phyloP scores from a whole-genome alignment of 495 filamentous ascomycete genomes.

The Astrothelium subdiscretum region DNA sequence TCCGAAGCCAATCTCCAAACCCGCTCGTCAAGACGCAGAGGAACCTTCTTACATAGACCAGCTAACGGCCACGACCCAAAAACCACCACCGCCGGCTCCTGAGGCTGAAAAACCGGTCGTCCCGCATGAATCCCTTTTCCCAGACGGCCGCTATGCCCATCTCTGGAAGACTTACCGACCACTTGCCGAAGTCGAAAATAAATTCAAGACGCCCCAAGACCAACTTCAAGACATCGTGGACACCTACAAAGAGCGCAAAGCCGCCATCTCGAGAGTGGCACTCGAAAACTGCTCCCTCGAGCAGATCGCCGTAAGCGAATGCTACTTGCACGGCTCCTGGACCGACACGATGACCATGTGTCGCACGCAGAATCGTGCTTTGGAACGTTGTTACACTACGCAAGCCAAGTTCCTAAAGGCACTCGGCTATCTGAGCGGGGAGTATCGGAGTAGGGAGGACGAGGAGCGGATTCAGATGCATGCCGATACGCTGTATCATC shows the following conservation, averaged over 20 bases:
- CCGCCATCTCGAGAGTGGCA: slow-evolving; percentile 65
- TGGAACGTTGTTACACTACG: slow-evolving; percentile 71
- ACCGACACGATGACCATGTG: slow-evolving; percentile 59
- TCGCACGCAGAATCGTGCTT: slow-evolving; percentile 50
- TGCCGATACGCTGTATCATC: slow-evolving; percentile 77
- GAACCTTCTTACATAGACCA: slow-evolving; percentile 14
- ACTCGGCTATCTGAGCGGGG: slow-evolving; percentile 69
- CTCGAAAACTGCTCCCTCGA: slow-evolving; percentile 89
- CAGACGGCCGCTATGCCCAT: slow-evolving; percentile 84
- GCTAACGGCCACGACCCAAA: slow-evolving; percentile 14
- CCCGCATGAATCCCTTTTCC: slow-evolving; percentile 48
- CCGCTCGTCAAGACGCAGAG: slow-evolving; percentile 15
- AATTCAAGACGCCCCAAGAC: slow-evolving; percentile 57
- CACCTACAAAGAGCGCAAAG: slow-evolving; percentile 69
- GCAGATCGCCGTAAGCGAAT: slow-evolving; percentile 60
- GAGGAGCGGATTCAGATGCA: slow-evolving; percentile 94
- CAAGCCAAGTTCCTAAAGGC: slow-evolving; percentile 84
- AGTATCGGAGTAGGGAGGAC: slow-evolving; percentile 49
- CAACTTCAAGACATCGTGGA: slow-evolving; percentile 66
- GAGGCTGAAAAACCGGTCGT: slow-evolving; percentile 13
- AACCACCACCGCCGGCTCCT: slow-evolving; percentile 3
- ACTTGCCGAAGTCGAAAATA: slow-evolving; percentile 47
- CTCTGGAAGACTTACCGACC: slow-evolving; percentile 84
- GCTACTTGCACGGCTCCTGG: slow-evolving; percentile 57
- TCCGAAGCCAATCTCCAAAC: slow-evolving; percentile 50